These are phyloP conservation scores for Glaciozyma martinii DNA, from an alignment of 768 basidiomycete genomes.

Conservation along the genomic window DNA sequence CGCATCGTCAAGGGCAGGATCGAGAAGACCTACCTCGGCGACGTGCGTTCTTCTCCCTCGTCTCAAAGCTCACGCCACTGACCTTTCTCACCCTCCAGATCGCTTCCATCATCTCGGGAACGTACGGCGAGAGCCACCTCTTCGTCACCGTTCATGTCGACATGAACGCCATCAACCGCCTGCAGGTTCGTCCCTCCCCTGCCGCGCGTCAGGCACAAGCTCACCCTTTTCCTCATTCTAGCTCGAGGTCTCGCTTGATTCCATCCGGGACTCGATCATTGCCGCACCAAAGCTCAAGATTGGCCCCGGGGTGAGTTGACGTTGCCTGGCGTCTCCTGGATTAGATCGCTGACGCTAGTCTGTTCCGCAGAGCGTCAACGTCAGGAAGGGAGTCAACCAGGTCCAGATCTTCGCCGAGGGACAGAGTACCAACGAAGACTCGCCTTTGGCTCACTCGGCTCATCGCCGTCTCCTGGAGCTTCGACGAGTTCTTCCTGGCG, in stretches of 20 bases:
- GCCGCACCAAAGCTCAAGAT: conserved; percentile 82
- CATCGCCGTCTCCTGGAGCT: conserved; percentile 61
- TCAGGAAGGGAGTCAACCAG: conserved; percentile 39
- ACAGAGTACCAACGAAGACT: conserved; percentile 40
- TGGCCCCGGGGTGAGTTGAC: conserved; percentile 59
- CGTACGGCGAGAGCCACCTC: conserved; percentile 85
- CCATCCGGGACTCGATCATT: conserved; percentile 86
- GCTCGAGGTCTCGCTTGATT: conserved; percentile 87
- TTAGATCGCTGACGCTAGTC: not conserved
- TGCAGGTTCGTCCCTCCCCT: conserved; percentile 54
- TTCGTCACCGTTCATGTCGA: conserved; percentile 92
- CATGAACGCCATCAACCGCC: conserved; percentile 70
- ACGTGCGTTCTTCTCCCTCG: conserved; percentile 48
- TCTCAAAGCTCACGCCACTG: not conserved
- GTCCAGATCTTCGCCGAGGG: conserved; percentile 44
- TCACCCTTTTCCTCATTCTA: conserved; percentile 37
- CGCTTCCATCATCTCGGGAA: conserved; percentile 85
- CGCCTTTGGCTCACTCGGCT: too few relatives aligned
- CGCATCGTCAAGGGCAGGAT: conserved; percentile 93
- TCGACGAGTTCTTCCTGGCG: conserved; percentile 69
- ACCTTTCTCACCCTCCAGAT: conserved; percentile 48
- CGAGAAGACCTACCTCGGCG: conserved; percentile 88
- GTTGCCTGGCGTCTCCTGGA: not conserved
- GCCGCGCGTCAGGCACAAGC: too few relatives aligned
- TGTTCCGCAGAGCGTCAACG: conserved; percentile 35